phyloP scores from a whole-genome alignment of 352 stramenopile species.

The Plasmopara viticola region DNA sequence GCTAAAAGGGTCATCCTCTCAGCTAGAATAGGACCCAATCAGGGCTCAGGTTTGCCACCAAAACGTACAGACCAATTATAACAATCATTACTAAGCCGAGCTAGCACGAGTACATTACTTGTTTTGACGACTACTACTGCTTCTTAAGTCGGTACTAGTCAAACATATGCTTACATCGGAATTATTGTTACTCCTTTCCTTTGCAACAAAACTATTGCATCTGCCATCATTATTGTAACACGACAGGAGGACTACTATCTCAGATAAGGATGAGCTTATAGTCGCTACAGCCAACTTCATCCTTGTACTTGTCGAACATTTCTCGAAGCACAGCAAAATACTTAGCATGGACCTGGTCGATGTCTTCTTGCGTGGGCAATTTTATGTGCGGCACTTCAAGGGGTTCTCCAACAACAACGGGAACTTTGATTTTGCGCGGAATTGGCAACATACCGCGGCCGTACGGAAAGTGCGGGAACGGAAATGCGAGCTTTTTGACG shows the following conservation, averaged over 20 bases:
- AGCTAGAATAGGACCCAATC: too few relatives aligned
- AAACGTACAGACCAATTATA: too few relatives aligned
- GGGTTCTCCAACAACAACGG: constrained; percentile 58
- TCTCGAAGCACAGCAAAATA: constrained; percentile 53
- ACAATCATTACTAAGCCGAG: too few relatives aligned
- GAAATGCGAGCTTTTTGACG: constrained; percentile 69
- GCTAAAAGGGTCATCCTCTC: too few relatives aligned
- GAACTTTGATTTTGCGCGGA: constrained; percentile 52
- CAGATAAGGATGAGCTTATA: constrained; percentile 66
- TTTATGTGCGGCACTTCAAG: constrained; percentile 43
- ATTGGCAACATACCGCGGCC: constrained; percentile 60
- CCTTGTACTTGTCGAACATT: constrained; percentile 72
- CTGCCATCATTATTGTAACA: too few relatives aligned
- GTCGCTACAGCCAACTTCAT: constrained; percentile 61
- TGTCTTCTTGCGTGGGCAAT: constrained; percentile 41
- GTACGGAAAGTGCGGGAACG: constrained; percentile 77
- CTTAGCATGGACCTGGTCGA: constrained; percentile 52
- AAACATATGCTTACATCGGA: too few relatives aligned
- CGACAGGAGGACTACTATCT: background rate
- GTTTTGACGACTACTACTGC: too few relatives aligned
- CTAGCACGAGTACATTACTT: too few relatives aligned
- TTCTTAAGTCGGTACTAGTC: too few relatives aligned
- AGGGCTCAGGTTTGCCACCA: too few relatives aligned
- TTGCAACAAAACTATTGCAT: too few relatives aligned
- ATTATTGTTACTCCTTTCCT: too few relatives aligned